These are phyloP conservation scores for Ulota crispa DNA, from an alignment of 225 moss, liverwort and hornwort genomes.

Conservation along the genomic window DNA sequence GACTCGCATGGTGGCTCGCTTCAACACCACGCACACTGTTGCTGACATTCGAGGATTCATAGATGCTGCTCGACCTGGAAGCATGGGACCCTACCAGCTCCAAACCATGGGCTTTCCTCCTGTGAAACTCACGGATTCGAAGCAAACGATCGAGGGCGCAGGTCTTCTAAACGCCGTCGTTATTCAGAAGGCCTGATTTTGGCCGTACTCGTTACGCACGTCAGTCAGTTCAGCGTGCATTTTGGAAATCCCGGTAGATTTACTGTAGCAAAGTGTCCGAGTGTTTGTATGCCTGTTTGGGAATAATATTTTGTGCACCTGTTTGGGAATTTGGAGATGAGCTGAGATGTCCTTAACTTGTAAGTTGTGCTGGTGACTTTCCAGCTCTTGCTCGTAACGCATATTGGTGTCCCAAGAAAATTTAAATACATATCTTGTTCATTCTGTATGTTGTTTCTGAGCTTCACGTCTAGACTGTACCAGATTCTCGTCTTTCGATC, in stretches of 20 bases:
- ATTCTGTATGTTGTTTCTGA: background rate
- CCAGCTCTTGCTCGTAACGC: slow-evolving; percentile 1
- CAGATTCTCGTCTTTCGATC: background rate
- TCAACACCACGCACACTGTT: slow-evolving; percentile 81
- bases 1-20: slow-evolving; percentile 92
- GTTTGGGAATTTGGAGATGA: background rate
- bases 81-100: slow-evolving; percentile 64
- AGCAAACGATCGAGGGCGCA: slow-evolving; percentile 75
- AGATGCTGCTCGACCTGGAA: slow-evolving; percentile 81
- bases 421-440: background rate
- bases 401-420: background rate
- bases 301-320: background rate
- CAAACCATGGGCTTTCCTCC: slow-evolving; percentile 98
- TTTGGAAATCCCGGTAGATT: background rate
- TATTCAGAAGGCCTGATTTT: slow-evolving; percentile 62
- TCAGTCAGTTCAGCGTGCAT: background rate
- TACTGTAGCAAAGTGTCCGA: background rate
- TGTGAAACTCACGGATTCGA: slow-evolving; percentile 64
- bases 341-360: background rate
- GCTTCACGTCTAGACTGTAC: background rate
- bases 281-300: background rate
- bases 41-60: slow-evolving; percentile 89
- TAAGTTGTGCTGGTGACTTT: background rate
- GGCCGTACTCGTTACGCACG: background rate
- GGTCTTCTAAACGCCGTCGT: slow-evolving; percentile 89